Evolutionary conservation across 805 yeast genomes (phyloP), one percentile per base, ranked within the genome.

Genomic region (Nakazawaea ambrosiae): DNA sequence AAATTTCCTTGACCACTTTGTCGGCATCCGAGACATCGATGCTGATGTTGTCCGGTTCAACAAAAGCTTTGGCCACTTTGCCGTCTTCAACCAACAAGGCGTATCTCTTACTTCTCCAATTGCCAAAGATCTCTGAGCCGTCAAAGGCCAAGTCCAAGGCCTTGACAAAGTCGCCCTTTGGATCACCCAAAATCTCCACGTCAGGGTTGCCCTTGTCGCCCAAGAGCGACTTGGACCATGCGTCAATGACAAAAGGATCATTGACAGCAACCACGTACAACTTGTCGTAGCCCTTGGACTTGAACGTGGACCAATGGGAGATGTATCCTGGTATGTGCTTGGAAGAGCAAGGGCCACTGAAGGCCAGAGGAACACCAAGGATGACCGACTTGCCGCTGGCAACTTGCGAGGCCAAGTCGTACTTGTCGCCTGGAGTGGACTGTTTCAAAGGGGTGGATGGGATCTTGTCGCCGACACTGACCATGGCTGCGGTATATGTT

Each of bases 161-260:
- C 38, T 66, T 65, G 44, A 81, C 73, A 54, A 87, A 84, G 35
- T 75, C 80, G 19, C 82, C 95, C 39, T 65, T 59, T n/a, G 92
- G 80, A 58, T 88, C 96, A 29, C 95, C 86, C 46, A 87, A 66
- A 55, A 82, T 73, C 8, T 48, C 45, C 20, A 53, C 45, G 29
- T 45, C 45, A 11, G 55, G 48, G 17, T 55, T 50, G 16, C 40
- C 40, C 27, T 37, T 27, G 10, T 27, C 40, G 27, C 40, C 40
- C 5, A 37, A 12, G 26, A 71, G 51, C 16, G 62, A 51, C 39
- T 77, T 71, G 31, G 73, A 75, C 95, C 95, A 88, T 0, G 92
- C 89, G 49, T 75, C 72, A 52, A 79, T 75, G 34, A 87, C 96
- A 57, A 88, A 88, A 3, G 92, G 73, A 55, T 88, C 96, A 58